Evolutionary conservation across 2,329 filamentous ascomycete genomes (phyloP).

Genomic region (Stagonosporopsis tanaceti): DNA sequence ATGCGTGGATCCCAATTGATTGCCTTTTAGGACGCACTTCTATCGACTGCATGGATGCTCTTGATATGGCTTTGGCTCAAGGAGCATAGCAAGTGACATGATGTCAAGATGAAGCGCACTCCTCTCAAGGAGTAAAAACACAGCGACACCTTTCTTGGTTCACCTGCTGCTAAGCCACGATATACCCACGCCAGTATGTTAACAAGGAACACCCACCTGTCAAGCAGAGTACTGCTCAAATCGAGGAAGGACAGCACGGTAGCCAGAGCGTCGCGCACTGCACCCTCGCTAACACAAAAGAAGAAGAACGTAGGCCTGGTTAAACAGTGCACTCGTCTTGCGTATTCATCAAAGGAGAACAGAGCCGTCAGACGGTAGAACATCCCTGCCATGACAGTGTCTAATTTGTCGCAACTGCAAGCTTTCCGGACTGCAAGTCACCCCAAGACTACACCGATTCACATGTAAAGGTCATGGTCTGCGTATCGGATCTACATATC

Average conservation of each 20-base stretch:
- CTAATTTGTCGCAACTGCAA: too few relatives aligned
- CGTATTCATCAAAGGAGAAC: too few relatives aligned
- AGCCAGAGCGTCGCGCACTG: not conserved
- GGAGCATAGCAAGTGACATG: constrained; percentile 13
- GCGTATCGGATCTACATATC: constrained; percentile 48
- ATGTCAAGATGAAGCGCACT: constrained; percentile 17
- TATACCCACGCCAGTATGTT: constrained; percentile 7
- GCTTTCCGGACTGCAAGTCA: too few relatives aligned
- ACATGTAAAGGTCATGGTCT: not conserved
- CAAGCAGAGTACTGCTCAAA: constrained; percentile 19
- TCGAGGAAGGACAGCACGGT: constrained; percentile 17
- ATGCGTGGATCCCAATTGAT: constrained; percentile 39
- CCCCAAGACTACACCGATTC: too few relatives aligned
- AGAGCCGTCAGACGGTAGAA: too few relatives aligned
- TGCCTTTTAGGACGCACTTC: constrained; percentile 32
- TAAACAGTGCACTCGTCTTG: too few relatives aligned
- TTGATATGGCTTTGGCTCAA: constrained; percentile 34
- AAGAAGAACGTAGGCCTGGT: too few relatives aligned
- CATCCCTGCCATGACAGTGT: too few relatives aligned
- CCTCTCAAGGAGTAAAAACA: not conserved
- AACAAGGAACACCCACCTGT: constrained; percentile 12
- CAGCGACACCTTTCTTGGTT: not conserved
- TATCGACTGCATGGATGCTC: constrained; percentile 43
- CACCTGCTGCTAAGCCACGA: not conserved
- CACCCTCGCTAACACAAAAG: too few relatives aligned